Conservation (phyloP, 495 filamentous ascomycete genomes). For the Trichoderma gamsii region DNA sequence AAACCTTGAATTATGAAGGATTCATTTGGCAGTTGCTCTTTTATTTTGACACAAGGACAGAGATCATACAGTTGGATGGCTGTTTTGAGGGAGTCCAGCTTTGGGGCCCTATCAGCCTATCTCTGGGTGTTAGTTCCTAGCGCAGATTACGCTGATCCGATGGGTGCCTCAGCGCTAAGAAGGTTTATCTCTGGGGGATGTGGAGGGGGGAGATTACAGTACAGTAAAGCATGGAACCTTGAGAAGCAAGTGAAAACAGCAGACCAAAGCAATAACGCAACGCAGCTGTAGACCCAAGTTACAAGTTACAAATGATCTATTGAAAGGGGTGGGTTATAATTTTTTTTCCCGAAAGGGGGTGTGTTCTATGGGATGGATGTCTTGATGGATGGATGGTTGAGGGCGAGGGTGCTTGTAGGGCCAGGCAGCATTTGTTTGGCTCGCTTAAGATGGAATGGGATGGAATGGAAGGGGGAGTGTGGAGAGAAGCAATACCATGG, state of each 20-base stretch:
- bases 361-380: neutral
- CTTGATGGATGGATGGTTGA: too few species aligned
- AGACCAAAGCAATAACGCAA: neutral
- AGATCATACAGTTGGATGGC: too few species aligned
- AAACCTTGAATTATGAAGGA: neutral
- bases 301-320: neutral
- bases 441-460: slow-evolving; percentile 8
- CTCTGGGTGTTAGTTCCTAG: too few species aligned
- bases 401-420: neutral
- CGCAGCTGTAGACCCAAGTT: neutral
- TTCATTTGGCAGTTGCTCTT: neutral
- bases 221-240: neutral
- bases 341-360: neutral
- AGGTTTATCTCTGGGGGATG: slow-evolving; percentile 6
- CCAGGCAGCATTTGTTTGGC: neutral
- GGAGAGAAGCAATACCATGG: neutral
- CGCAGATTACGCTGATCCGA: slow-evolving; percentile 10
- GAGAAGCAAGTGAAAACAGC: neutral
- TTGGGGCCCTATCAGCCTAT: too few species aligned
- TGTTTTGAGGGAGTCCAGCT: too few species aligned
- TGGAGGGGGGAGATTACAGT: neutral
- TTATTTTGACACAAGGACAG: neutral
- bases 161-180: slow-evolving; percentile 4
- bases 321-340: neutral
- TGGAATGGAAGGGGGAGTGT: slow-evolving; percentile 5